A percentile compares a stretch with the other conserved stretches of the same genome.
Evolutionary conservation across 1,139 yeast species (phyloP).

Genomic region (Suhomyces ambrosiae): DNA sequence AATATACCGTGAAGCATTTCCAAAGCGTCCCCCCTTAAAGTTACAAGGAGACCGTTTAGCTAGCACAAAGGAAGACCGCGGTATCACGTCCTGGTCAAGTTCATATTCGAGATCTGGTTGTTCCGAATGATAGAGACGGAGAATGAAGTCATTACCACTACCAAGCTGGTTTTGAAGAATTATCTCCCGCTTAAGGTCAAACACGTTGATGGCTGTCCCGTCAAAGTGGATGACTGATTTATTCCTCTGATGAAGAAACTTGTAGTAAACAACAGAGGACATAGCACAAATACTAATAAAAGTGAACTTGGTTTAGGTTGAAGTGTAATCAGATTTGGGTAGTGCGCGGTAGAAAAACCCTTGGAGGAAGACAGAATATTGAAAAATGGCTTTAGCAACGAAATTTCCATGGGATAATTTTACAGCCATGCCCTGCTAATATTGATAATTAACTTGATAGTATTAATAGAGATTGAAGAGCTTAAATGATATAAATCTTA

Average conservation of each 20-base stretch:
- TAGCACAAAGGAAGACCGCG: constrained; percentile 81
- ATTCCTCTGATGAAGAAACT: constrained; percentile 81
- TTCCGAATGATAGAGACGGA: constrained; percentile 59
- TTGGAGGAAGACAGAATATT: too few species aligned
- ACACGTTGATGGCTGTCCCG: constrained; percentile 94
- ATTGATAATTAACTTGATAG: too few species aligned
- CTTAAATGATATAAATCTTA: too few species aligned
- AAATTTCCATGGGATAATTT: too few species aligned
- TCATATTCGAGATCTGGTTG: constrained; percentile 84
- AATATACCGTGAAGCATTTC: constrained; percentile 77
- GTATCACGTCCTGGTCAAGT: constrained; percentile 85
- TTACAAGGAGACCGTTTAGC: constrained; percentile 78
- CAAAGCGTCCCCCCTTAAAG: constrained; percentile 59
- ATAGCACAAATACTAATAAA: too few species aligned
- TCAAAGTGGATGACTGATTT: constrained; percentile 84
- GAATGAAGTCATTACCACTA: constrained; percentile 81
- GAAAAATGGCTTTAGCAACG: too few species aligned
- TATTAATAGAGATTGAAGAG: too few species aligned
- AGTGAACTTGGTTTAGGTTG: too few species aligned
- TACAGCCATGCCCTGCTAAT: too few species aligned
- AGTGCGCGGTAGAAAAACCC: not conserved
- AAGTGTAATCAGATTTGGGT: too few species aligned
- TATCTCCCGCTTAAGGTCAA: constrained; percentile 90
- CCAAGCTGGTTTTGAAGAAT: constrained; percentile 80
- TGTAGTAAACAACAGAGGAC: constrained; percentile 90